These are phyloP conservation scores for Pachyrhizus erosus DNA, from an alignment of 306 rosid genomes.

Conservation along the genomic window DNA sequence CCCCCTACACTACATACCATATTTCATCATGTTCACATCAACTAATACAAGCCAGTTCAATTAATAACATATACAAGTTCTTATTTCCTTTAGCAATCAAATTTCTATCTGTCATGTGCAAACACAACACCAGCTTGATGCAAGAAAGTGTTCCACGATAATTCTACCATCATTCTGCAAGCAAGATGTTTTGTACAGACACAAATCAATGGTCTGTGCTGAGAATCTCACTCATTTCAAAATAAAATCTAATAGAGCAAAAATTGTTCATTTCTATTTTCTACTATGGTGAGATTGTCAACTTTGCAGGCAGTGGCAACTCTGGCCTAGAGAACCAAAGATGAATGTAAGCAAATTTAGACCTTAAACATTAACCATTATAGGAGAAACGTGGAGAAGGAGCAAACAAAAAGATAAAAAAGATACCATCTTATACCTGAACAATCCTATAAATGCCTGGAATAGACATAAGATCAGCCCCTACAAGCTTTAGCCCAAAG, in stretches of 20 bases:
- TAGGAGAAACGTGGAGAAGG: background rate
- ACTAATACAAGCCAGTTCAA: background rate
- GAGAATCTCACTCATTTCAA: slow-evolving; percentile 19
- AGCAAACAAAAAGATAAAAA: background rate
- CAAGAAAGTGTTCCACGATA: slow-evolving; percentile 25
- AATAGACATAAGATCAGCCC: slow-evolving; percentile 94
- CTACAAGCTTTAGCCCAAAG: slow-evolving; percentile 84
- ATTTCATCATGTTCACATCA: background rate
- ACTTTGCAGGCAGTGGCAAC: slow-evolving; percentile 16
- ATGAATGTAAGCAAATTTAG: slow-evolving; percentile 28
- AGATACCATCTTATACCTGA: slow-evolving; percentile 61
- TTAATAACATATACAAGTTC: slow-evolving; percentile 19
- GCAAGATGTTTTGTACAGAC: slow-evolving; percentile 18
- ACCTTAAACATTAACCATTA: slow-evolving; percentile 5
- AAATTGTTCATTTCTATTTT: slow-evolving; percentile 34
- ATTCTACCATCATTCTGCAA: slow-evolving; percentile 25
- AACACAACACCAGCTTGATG: slow-evolving; percentile 11
- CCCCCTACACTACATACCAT: background rate
- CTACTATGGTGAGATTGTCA: background rate
- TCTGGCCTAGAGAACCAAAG: slow-evolving; percentile 6
- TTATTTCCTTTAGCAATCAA: slow-evolving; percentile 33
- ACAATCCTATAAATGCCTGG: slow-evolving; percentile 85
- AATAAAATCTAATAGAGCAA: slow-evolving; percentile 21
- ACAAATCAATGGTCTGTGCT: slow-evolving; percentile 3
- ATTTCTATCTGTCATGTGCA: slow-evolving; percentile 22